Evolutionary conservation across 768 basidiomycete species (phyloP).

Genomic region (Russula griseocarnosa): DNA sequence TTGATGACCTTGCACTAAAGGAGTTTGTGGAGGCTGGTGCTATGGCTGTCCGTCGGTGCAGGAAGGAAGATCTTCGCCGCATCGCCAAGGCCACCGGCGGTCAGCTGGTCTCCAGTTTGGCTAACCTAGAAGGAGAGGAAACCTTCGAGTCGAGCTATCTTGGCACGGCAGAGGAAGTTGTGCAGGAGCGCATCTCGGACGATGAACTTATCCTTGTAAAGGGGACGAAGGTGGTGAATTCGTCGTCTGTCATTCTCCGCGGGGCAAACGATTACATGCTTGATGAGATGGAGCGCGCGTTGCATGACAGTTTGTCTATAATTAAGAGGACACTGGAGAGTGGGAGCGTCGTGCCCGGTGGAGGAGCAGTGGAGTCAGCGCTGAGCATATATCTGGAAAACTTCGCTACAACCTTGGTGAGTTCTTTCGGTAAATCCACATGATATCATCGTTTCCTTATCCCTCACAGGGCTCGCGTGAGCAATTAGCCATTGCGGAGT

Average conservation of each 20-base stretch:
- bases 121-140: constrained; percentile 96
- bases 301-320: constrained; percentile 91
- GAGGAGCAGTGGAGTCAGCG: constrained; percentile 95
- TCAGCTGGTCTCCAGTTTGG: constrained; percentile 85
- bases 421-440: constrained; percentile 32
- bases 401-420: constrained; percentile 94
- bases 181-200: constrained; percentile 96
- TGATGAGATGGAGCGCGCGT: constrained; percentile 97
- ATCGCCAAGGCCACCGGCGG: constrained; percentile 98
- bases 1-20: constrained; percentile 96
- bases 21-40: constrained; percentile 99
- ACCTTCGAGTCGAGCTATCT: constrained; percentile 90
- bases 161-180: constrained; percentile 92
- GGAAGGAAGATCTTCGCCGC: constrained; percentile 94
- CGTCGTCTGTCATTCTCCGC: constrained; percentile 86
- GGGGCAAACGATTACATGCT: constrained; percentile 99
- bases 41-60: constrained; percentile 96
- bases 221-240: constrained; percentile 96
- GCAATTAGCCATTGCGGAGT: constrained; percentile 98
- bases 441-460: background rate
- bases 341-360: constrained; percentile 92
- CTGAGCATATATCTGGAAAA: constrained; percentile 97
- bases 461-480: constrained; percentile 83
- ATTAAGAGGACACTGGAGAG: constrained; percentile 98
- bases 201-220: constrained; percentile 97